Conservation (phyloP, 2,329 filamentous ascomycete genomes). For the Lasiodiplodia sp. region DNA sequence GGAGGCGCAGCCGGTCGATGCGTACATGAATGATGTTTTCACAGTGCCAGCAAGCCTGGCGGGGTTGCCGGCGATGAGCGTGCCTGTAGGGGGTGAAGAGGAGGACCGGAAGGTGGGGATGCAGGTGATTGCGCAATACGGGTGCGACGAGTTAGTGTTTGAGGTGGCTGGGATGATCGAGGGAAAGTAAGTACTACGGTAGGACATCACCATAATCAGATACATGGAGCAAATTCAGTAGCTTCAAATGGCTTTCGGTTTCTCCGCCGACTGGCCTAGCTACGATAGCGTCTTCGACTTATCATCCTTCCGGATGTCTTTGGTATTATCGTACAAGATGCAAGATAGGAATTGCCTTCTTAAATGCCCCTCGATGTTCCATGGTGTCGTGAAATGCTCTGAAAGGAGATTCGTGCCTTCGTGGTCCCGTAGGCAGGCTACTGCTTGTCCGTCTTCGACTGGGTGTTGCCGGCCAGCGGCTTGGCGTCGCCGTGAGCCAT, state of each 20-base stretch:
- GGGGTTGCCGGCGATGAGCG: conserved; percentile 84
- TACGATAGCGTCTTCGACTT: neutral
- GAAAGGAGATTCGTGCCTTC: neutral
- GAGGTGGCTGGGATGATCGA: conserved; percentile 60
- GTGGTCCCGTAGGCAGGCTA: neutral
- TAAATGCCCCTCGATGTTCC: neutral
- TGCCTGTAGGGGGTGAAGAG: conserved; percentile 65
- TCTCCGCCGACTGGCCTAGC: neutral
- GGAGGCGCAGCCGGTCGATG: conserved; percentile 62
- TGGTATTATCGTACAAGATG: neutral
- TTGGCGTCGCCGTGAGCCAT: neutral
- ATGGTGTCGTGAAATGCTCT: neutral
- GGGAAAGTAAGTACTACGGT: neutral
- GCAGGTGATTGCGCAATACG: conserved; percentile 83
- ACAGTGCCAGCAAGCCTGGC: conserved; percentile 94
- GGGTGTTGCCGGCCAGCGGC: neutral
- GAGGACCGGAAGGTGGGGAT: conserved; percentile 61
- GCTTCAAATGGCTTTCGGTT: conserved; percentile 1
- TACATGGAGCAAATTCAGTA: neutral
- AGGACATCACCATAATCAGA: neutral
- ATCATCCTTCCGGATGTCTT: neutral
- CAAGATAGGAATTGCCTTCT: neutral
- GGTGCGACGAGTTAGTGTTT: conserved; percentile 73
- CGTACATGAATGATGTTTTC: conserved; percentile 93
- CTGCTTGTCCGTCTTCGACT: neutral